These are phyloP conservation scores for Acanthamoeba triangularis DNA, from an alignment of 208 protist genomes.

Conservation along the genomic window DNA sequence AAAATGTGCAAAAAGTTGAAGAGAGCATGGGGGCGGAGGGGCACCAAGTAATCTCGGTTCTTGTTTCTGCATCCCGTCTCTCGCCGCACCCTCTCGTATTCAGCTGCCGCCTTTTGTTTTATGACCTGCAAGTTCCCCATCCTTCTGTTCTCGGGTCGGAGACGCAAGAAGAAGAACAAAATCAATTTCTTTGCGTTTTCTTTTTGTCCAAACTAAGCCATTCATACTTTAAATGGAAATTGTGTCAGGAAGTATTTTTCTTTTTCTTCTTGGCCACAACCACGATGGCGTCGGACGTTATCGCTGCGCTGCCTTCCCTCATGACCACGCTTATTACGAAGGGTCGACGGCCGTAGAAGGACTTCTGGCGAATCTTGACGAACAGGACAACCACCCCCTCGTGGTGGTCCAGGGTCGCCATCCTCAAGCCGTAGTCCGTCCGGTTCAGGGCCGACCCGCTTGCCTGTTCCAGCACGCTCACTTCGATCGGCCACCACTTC, in stretches of 20 bases:
- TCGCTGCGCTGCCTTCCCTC: no score
- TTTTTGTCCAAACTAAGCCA: no score
- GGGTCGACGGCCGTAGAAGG: conserved; percentile 32
- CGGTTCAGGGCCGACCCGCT: background rate
- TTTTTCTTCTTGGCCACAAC: no score
- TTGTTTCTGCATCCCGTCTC: background rate
- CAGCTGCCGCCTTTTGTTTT: background rate
- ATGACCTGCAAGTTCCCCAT: conserved; percentile 48
- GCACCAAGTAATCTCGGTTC: conserved; percentile 43
- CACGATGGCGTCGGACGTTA: no score
- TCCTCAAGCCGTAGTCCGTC: no score
- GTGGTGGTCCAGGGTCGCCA: conserved; percentile 42
- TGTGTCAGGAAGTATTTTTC: no score
- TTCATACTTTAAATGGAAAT: no score
- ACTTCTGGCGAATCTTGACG: conserved; percentile 63
- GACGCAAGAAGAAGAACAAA: no score
- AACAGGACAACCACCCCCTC: conserved; percentile 40
- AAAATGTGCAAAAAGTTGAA: background rate
- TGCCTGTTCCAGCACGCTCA: conserved; percentile 31
- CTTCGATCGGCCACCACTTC: conserved; percentile 19
- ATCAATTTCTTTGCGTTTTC: no score
- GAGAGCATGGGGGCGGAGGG: background rate
- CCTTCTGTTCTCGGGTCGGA: background rate
- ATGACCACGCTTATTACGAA: background rate
- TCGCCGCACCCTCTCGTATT: conserved; percentile 28